phyloP scores from a whole-genome alignment of 192 early-diverging fungal genomes.

The Gonapodya prolifera region DNA sequence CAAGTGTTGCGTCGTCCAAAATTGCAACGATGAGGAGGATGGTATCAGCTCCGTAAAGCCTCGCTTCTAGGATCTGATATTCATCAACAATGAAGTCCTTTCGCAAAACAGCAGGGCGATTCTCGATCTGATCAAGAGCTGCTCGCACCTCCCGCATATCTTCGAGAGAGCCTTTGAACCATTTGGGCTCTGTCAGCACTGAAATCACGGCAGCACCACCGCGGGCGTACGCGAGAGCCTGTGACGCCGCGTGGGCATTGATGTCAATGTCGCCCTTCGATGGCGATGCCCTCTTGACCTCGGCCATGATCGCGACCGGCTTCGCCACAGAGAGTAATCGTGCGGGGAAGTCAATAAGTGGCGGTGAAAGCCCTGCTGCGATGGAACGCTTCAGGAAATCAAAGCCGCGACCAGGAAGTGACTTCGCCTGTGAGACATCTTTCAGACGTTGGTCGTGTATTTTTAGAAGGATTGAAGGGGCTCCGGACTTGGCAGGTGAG shows the following conservation, averaged over 20 bases:
- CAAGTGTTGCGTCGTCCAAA: conserved; percentile 55
- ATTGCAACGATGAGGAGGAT: conserved; percentile 94
- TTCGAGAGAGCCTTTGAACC: conserved; percentile 93
- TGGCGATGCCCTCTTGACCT: conserved; percentile 96
- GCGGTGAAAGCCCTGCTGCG: conserved; percentile 57
- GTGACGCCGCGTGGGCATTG: conserved; percentile 70
- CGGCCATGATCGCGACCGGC: conserved; percentile 77
- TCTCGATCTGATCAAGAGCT: conserved; percentile 41
- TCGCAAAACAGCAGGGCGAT: conserved; percentile 83
- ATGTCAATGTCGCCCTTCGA: conserved; percentile 85
- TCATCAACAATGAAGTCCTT: conserved; percentile 94
- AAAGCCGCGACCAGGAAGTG: conserved; percentile 56
- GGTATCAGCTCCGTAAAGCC: conserved; percentile 90
- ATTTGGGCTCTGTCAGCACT: conserved; percentile 95
- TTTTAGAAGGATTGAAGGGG: conserved; percentile 58
- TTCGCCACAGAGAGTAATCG: conserved; percentile 43
- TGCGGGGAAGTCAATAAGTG: conserved; percentile 61
- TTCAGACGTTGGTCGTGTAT: conserved; percentile 68
- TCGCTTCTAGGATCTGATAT: conserved; percentile 95
- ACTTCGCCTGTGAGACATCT: conserved; percentile 63
- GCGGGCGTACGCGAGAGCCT: conserved; percentile 71
- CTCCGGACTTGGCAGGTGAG: conserved; percentile 18
- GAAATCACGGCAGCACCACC: conserved; percentile 90
- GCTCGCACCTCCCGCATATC: conserved; percentile 82
- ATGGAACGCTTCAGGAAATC: conserved; percentile 56